phyloP scores from a whole-genome alignment of 805 yeast genomes.

The Vanderwaltozyma yarrowii region DNA sequence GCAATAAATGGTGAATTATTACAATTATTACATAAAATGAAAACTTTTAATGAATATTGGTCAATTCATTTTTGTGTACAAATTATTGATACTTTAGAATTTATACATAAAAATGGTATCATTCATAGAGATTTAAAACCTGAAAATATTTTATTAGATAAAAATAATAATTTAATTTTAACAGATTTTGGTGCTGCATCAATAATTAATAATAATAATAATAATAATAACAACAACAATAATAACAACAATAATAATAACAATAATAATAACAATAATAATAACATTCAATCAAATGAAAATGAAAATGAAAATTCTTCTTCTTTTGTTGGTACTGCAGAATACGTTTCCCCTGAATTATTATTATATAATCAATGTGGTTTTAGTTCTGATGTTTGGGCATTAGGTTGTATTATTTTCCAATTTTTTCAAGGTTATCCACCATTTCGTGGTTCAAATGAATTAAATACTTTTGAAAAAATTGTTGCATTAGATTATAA shows the following conservation, averaged over 20 bases:
- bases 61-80: conserved; percentile 77
- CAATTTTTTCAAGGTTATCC: conserved; percentile 79
- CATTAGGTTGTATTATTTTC: conserved; percentile 78
- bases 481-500: conserved; percentile 68
- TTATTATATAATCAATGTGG: conserved; percentile 71
- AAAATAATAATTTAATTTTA: conserved; percentile 78
- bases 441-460: conserved; percentile 82
- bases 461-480: conserved; percentile 78
- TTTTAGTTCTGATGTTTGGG: conserved; percentile 85
- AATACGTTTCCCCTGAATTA: conserved; percentile 89
- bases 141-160: conserved; percentile 77
- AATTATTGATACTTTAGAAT: conserved; percentile 80
- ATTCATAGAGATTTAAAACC: conserved; percentile 94
- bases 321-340: conserved; percentile 97
- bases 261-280: conserved; percentile 12
- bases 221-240: conserved; percentile 10
- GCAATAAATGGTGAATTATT: conserved; percentile 94
- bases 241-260: conserved; percentile 24
- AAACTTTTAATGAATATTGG: conserved; percentile 62
- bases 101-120: conserved; percentile 81
- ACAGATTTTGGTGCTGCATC: conserved; percentile 98
- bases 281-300: too few species aligned
- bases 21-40: conserved; percentile 49
- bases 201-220: conserved; percentile 27
- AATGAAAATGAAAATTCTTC: conserved; percentile 31